Evolutionary conservation across 2,329 filamentous ascomycete species (phyloP).

Genomic region (Penicillium sclerotiorum): DNA sequence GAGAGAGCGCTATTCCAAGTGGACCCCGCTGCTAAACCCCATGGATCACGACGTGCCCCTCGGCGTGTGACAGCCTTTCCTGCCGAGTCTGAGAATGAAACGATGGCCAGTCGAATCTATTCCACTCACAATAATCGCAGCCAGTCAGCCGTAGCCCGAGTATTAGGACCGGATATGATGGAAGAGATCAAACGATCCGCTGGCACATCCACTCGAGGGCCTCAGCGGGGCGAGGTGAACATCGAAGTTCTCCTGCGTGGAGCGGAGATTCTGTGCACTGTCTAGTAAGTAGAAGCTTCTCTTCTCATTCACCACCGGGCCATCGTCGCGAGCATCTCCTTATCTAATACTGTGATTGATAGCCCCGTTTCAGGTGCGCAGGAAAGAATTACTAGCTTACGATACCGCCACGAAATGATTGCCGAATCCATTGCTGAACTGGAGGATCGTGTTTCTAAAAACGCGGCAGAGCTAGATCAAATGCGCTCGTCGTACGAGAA

Average conservation of each 20-base stretch:
- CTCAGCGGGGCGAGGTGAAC: constrained; percentile 70
- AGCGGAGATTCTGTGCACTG: constrained; percentile 84
- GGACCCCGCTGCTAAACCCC: constrained; percentile 64
- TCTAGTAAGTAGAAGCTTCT: constrained; percentile 63
- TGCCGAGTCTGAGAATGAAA: constrained; percentile 40
- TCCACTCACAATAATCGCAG: constrained; percentile 63
- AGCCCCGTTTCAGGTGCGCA: constrained; percentile 74
- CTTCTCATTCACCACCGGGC: background rate
- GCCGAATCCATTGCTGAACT: constrained; percentile 76
- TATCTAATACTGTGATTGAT: constrained; percentile 9
- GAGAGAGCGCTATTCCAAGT: constrained; percentile 95
- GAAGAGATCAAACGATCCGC: constrained; percentile 69
- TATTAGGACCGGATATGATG: constrained; percentile 84
- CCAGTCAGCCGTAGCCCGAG: constrained; percentile 82
- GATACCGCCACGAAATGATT: constrained; percentile 71
- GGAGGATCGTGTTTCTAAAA: constrained; percentile 76
- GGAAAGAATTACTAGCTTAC: constrained; percentile 73
- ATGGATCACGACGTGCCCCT: constrained; percentile 50
- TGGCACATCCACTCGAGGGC: constrained; percentile 55
- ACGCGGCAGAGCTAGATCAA: constrained; percentile 70
- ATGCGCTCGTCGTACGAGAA: constrained; percentile 66
- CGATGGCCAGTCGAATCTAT: constrained; percentile 51
- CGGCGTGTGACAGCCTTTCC: constrained; percentile 55
- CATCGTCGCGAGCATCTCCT: background rate
- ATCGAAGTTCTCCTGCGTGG: constrained; percentile 82